Evolutionary conservation across 331 rosid genomes (phyloP), one percentile per base, ranked within the genome.

Genomic region (Malus hybrid): DNA sequence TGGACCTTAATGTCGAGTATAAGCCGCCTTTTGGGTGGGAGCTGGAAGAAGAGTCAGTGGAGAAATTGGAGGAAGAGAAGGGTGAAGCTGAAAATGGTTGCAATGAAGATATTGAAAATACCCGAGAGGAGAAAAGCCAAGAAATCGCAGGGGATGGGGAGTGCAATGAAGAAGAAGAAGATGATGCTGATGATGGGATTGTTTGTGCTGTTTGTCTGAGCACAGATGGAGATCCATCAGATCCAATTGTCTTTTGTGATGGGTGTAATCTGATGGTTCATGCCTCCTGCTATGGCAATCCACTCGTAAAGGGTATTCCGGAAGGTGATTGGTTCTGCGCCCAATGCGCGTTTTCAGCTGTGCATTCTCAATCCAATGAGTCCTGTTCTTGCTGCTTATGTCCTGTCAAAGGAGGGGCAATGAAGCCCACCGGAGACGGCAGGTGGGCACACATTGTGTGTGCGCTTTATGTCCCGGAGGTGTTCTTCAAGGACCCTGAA

Each of bases 221-320:
- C 83, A 86, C 97, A 1, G 97, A 95, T 52, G 99, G 92, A 19
- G 95, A 89, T n/a, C 81, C 92, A 9, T 65, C 80, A 0, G 96
- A 94, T 52, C 97, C 97, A 36, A 94, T 92, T 10, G 97, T 94
- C 14, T 48, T 94, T 5, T 95, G 97, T 44, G 99, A 92, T 60
- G 97, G 97, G 9, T 95, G 99, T 32, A 85, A 95, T 69, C 80
- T 92, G 29, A 95, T 85, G 97, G 97, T 95, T 1, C 97, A 95
- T 74, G 92, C 93, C 34, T 84, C 96, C 3, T 95, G 97, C 83
- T 95, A 95, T 66, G 99, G 97, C 0, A 80, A 80, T 62, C 97
- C 97, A 1, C 82, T 95, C 0, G 67, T 80, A 0, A 84, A 86
- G 18, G 72, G 76, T 1, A 77, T 95, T 39, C 97, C 97, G 0